phyloP scores from a whole-genome alignment of 1,139 yeast genomes.

The Yamadazyma spencermartinsiae region DNA sequence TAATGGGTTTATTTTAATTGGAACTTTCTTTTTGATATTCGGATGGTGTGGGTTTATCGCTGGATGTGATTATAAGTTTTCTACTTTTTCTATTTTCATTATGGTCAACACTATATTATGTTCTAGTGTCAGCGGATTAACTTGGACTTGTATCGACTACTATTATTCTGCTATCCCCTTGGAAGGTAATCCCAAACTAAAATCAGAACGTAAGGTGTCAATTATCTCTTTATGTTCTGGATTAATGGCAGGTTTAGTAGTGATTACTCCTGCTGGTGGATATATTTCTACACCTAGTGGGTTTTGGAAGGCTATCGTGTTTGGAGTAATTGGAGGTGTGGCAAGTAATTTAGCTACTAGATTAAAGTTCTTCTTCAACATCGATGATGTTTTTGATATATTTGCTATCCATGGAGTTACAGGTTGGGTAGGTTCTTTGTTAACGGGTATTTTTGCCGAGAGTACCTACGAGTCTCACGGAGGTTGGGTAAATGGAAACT shows the following conservation, averaged over 20 bases:
- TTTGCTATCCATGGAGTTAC: slow-evolving; percentile 50
- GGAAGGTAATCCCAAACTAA: slow-evolving; percentile 20
- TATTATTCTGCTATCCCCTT: slow-evolving; percentile 42
- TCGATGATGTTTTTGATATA: slow-evolving; percentile 48
- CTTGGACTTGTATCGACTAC: slow-evolving; percentile 43
- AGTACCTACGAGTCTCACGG: slow-evolving; percentile 34
- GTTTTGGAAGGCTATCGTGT: slow-evolving; percentile 45
- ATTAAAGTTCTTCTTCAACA: slow-evolving; percentile 37
- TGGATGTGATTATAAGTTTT: slow-evolving; percentile 46
- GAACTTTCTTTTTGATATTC: slow-evolving; percentile 43
- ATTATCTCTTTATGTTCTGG: slow-evolving; percentile 46
- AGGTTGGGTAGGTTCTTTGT: slow-evolving; percentile 43
- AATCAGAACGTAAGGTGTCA: slow-evolving; percentile 31
- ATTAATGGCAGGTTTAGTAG: slow-evolving; percentile 45
- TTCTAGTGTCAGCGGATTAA: slow-evolving; percentile 36
- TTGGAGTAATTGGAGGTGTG: slow-evolving; percentile 41
- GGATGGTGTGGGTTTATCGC: slow-evolving; percentile 51
- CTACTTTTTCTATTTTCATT: slow-evolving; percentile 34
- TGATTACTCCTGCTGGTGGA: slow-evolving; percentile 49
- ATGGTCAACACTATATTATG: slow-evolving; percentile 37
- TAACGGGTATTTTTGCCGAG: slow-evolving; percentile 46
- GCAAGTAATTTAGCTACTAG: slow-evolving; percentile 42
- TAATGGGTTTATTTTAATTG: slow-evolving; percentile 48
- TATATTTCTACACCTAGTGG: slow-evolving; percentile 37
- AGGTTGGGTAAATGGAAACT: slow-evolving; percentile 51